A percentile compares a stretch with the other conserved stretches of the same genome.
phyloP scores from a whole-genome alignment of 371 early-diverging fungal species.

The Mucor piriformis region DNA sequence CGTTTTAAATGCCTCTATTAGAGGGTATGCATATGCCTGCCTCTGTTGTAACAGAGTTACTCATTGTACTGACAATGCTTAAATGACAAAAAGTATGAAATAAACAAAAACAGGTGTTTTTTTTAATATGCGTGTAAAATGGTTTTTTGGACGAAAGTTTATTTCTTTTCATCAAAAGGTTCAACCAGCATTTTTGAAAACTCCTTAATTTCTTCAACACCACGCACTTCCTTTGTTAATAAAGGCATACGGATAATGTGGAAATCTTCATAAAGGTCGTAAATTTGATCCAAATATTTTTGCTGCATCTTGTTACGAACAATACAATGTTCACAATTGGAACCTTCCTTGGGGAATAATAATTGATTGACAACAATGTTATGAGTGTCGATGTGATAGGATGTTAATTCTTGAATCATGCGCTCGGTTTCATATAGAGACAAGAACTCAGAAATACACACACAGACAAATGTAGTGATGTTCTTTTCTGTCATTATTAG shows the following conservation, averaged over 20 bases:
- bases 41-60: too few relatives aligned
- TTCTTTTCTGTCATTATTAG: too few relatives aligned
- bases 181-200: constrained; percentile 92
- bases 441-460: constrained; percentile 98
- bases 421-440: constrained; percentile 99
- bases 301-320: constrained; percentile 97
- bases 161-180: constrained; percentile 60
- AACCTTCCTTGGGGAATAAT: constrained; percentile 88
- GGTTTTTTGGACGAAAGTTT: neutral
- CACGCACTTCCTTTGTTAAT: constrained; percentile 95
- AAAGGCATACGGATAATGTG: constrained; percentile 89
- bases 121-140: too few relatives aligned
- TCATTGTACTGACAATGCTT: too few relatives aligned
- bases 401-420: constrained; percentile 97
- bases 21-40: too few relatives aligned
- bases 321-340: constrained; percentile 94
- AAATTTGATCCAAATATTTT: constrained; percentile 97
- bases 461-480: constrained; percentile 97
- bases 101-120: too few relatives aligned
- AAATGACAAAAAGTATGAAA: too few relatives aligned
- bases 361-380: constrained; percentile 99
- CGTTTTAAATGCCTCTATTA: too few relatives aligned
- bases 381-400: constrained; percentile 97
- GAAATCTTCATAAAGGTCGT: constrained; percentile 98
- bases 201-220: constrained; percentile 86